Percentiles rank a stretch among this genome's conserved stretches.
phyloP scores from a whole-genome alignment of 1,284 basidiomycete genomes.

The Trametes hirsuta region DNA sequence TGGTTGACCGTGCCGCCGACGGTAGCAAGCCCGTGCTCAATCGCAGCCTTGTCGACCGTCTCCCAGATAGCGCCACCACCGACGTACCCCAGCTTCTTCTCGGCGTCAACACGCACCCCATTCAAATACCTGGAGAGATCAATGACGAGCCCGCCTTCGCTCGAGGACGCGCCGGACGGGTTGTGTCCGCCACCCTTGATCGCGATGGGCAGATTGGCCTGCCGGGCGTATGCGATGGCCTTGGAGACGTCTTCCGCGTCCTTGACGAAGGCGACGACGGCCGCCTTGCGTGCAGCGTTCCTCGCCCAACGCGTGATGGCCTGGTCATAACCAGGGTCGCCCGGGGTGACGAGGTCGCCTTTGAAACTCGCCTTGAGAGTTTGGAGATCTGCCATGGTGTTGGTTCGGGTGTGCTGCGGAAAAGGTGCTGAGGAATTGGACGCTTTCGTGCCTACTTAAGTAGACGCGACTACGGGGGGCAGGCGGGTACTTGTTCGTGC shows the following conservation, averaged over 20 bases:
- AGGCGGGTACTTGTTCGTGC: no score
- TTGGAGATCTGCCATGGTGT: constrained; percentile 20
- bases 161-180: constrained; percentile 37
- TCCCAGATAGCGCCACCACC: constrained; percentile 40
- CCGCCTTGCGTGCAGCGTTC: constrained; percentile 32
- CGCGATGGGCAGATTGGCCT: constrained; percentile 33
- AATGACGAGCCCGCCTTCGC: constrained; percentile 42
- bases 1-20: constrained; percentile 37
- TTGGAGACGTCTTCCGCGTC: constrained; percentile 35
- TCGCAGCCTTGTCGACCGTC: constrained; percentile 39
- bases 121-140: constrained; percentile 40
- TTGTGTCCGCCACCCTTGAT: constrained; percentile 45
- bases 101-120: constrained; percentile 34
- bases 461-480: no score
- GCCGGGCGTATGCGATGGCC: constrained; percentile 37
- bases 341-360: constrained; percentile 30
- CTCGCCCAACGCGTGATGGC: constrained; percentile 36
- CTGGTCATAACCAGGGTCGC: constrained; percentile 27
- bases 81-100: constrained; percentile 33
- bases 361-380: constrained; percentile 27
- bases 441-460: no score
- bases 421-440: no score
- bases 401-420: not conserved
- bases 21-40: constrained; percentile 36
- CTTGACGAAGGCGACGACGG: constrained; percentile 38